phyloP scores from a whole-genome alignment of 2,329 filamentous ascomycete species.

The Talaromyces sp. region DNA sequence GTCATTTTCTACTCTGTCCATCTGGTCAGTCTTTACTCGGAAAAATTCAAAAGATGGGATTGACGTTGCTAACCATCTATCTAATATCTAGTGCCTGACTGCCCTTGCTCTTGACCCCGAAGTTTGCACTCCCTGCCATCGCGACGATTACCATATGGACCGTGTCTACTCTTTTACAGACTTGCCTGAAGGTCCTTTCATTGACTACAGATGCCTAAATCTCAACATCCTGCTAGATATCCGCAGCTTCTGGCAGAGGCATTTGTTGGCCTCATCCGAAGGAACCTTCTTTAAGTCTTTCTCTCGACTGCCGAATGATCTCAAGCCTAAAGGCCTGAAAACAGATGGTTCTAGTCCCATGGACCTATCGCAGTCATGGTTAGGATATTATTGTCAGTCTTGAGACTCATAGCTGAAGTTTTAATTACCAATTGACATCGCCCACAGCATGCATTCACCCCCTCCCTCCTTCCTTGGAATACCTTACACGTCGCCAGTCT shows the following conservation, averaged over 20 bases:
- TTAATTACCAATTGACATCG: not conserved
- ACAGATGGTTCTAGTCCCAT: conserved; percentile 4
- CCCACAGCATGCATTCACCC: conserved; percentile 42
- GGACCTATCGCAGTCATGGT: conserved; percentile 28
- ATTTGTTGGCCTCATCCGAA: conserved; percentile 36
- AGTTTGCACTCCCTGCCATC: conserved; percentile 25
- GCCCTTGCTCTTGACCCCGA: conserved; percentile 36
- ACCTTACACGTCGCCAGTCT: conserved; percentile 36
- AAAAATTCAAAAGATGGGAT: not conserved
- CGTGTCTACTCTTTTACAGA: conserved; percentile 30
- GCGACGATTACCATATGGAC: conserved; percentile 36
- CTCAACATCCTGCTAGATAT: conserved; percentile 40
- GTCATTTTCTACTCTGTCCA: conserved; percentile 33
- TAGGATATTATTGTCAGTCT: conserved; percentile 39
- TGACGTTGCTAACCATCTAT: conserved; percentile 14
- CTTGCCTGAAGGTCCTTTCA: conserved; percentile 10
- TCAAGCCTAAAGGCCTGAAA: conserved; percentile 26
- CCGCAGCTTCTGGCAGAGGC: conserved; percentile 47
- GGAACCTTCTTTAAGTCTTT: conserved; percentile 31
- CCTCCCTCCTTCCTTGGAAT: conserved; percentile 24
- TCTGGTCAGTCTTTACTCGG: conserved; percentile 25
- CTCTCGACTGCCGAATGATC: conserved; percentile 11
- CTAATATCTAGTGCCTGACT: conserved; percentile 33
- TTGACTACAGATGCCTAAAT: conserved; percentile 26
- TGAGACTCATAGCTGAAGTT: not conserved